Conservation (phyloP, 148 eudicot genomes). For the Chenopodium suecicum region DNA sequence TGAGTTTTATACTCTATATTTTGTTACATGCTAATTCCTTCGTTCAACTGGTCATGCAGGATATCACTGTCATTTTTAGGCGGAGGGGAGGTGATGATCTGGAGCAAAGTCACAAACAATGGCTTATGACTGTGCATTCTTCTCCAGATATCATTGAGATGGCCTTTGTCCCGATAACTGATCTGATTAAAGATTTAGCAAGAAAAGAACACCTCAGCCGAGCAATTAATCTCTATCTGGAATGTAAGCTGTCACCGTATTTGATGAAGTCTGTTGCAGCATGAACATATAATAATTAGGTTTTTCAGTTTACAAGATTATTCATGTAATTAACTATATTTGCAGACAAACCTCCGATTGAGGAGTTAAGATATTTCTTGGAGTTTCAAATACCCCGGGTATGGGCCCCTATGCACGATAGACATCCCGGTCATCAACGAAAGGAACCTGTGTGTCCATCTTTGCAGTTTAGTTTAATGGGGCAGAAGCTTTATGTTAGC, state of each 20-base stretch:
- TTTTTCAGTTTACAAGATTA: neutral
- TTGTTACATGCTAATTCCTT: neutral
- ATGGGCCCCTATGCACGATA: slow-evolving; percentile 83
- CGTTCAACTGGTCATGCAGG: slow-evolving; percentile 55
- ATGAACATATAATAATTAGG: neutral
- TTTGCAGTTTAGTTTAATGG: slow-evolving; percentile 96
- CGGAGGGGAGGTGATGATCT: slow-evolving; percentile 98
- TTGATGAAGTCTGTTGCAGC: neutral
- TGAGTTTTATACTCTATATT: neutral
- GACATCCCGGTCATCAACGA: slow-evolving; percentile 67
- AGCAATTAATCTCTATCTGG: slow-evolving; percentile 77
- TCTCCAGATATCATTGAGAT: slow-evolving; percentile 87
- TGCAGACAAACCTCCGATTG: slow-evolving; percentile 92
- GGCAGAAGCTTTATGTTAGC: slow-evolving; percentile 88
- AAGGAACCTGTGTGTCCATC: slow-evolving; percentile 96
- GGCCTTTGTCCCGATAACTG: slow-evolving; percentile 70
- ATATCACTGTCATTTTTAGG: slow-evolving; percentile 90
- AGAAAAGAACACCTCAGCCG: slow-evolving; percentile 72
- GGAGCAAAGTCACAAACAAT: slow-evolving; percentile 77
- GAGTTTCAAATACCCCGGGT: slow-evolving; percentile 81
- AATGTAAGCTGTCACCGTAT: slow-evolving; percentile 51
- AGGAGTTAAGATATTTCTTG: slow-evolving; percentile 85
- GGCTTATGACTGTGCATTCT: slow-evolving; percentile 71
- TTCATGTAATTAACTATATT: slow-evolving; percentile 13
- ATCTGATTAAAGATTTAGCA: slow-evolving; percentile 62